A percentile compares a stretch with the other conserved stretches of the same genome.
phyloP scores from a whole-genome alignment of 208 protist species.

The Trypanosoma avium region DNA sequence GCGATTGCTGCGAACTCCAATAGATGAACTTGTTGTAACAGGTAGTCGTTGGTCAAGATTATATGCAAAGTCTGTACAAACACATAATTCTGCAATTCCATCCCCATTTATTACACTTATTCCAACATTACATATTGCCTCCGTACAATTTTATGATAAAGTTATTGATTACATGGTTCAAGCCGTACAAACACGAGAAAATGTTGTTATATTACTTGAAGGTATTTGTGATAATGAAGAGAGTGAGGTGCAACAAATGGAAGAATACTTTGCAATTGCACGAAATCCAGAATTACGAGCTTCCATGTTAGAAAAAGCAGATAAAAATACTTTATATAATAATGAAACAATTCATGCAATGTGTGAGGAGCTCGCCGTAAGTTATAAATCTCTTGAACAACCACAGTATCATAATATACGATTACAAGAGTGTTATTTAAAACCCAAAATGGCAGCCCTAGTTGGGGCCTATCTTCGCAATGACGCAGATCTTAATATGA shows the following conservation, averaged over 20 bases:
- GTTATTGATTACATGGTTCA: constrained; percentile 85
- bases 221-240: constrained; percentile 84
- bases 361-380: constrained; percentile 75
- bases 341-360: constrained; percentile 68
- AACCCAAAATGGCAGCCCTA: constrained; percentile 85
- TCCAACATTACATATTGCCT: constrained; percentile 83
- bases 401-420: constrained; percentile 54
- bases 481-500: constrained; percentile 81
- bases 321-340: constrained; percentile 81
- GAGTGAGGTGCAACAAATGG: constrained; percentile 69
- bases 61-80: constrained; percentile 42
- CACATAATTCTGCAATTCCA: constrained; percentile 4
- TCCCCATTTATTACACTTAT: constrained; percentile 77
- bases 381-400: constrained; percentile 54
- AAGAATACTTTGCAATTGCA: constrained; percentile 79
- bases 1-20: constrained; percentile 42
- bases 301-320: constrained; percentile 65
- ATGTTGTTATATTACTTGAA: constrained; percentile 83
- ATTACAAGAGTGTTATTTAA: constrained; percentile 89
- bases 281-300: constrained; percentile 38
- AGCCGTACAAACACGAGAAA: constrained; percentile 53
- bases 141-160: constrained; percentile 80
- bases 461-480: constrained; percentile 76
- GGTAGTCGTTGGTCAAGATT: constrained; percentile 85
- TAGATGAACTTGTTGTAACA: constrained; percentile 77